Conservation (phyloP, 1,139 yeast genomes). For the Zygosaccharomyces pseudobailii region DNA sequence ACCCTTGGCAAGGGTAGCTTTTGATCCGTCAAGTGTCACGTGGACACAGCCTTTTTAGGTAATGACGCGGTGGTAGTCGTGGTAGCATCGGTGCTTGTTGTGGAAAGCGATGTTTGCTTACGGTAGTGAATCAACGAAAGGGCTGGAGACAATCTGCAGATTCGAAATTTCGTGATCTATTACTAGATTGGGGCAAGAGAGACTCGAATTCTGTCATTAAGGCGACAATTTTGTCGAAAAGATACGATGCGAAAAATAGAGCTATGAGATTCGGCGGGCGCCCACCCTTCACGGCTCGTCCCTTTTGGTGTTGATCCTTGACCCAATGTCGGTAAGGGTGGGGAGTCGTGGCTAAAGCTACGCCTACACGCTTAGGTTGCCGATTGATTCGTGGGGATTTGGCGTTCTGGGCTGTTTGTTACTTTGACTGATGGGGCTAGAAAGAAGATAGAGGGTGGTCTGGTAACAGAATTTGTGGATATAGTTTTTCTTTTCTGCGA, state of each 20-base stretch:
- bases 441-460: conserved; percentile 1
- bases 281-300: conserved; percentile 1
- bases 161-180: conserved; percentile 3
- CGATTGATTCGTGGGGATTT: conserved; percentile 6
- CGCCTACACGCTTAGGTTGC: background rate
- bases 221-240: background rate
- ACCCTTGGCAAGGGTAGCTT: background rate
- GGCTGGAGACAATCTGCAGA: background rate
- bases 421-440: conserved; percentile 3
- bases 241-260: conserved; percentile 1
- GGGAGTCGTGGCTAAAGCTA: background rate
- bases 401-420: conserved; percentile 8
- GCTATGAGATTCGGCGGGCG: background rate
- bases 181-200: conserved; percentile 1
- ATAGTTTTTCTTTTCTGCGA: background rate
- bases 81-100: background rate
- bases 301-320: conserved; percentile 3
- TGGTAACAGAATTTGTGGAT: conserved; percentile 1
- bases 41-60: background rate
- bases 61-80: conserved; percentile 3
- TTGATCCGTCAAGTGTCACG: background rate
- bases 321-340: background rate
- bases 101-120: conserved; percentile 2
- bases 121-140: background rate
- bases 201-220: background rate